Evolutionary conservation across 2,329 filamentous ascomycete genomes (phyloP).

Genomic region (Periconia macrospinosa): DNA sequence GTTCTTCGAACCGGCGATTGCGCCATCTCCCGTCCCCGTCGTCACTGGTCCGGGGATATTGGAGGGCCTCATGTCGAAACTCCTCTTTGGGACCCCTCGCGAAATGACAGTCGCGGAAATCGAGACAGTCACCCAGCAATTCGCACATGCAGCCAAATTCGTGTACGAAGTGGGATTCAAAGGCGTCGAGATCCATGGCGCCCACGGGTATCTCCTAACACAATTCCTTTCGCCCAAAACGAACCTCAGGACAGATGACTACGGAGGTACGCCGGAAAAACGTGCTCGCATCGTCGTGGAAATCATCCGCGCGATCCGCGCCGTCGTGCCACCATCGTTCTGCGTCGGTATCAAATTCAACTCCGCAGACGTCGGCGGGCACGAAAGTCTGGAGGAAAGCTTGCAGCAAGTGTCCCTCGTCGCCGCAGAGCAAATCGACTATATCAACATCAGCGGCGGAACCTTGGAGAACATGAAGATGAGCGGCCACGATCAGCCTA

Average conservation of each 20-base stretch:
- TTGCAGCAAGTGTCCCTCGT: slow-evolving; percentile 62
- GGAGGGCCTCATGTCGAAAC: slow-evolving; percentile 34
- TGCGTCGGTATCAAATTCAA: slow-evolving; percentile 56
- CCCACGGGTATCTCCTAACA: slow-evolving; percentile 54
- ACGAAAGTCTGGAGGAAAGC: slow-evolving; percentile 50
- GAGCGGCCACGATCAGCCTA: slow-evolving; percentile 7
- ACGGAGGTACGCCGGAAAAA: slow-evolving; percentile 52
- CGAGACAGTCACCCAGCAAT: slow-evolving; percentile 57
- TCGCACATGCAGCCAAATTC: slow-evolving; percentile 58
- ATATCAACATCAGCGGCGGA: slow-evolving; percentile 69
- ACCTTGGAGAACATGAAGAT: slow-evolving; percentile 29
- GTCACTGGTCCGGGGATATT: slow-evolving; percentile 19
- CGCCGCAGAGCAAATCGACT: slow-evolving; percentile 59
- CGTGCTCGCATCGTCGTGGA: slow-evolving; percentile 50
- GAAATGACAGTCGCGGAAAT: slow-evolving; percentile 58
- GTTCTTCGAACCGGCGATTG: slow-evolving; percentile 23
- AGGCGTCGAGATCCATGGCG: slow-evolving; percentile 57
- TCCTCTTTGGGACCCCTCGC: slow-evolving; percentile 49
- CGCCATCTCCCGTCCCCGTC: slow-evolving; percentile 49
- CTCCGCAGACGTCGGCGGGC: slow-evolving; percentile 50
- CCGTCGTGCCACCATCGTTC: slow-evolving; percentile 46
- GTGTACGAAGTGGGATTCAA: slow-evolving; percentile 54
- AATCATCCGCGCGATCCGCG: slow-evolving; percentile 48
- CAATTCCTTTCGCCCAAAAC: slow-evolving; percentile 47
- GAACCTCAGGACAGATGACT: slow-evolving; percentile 52